These are phyloP conservation scores for Pichia terricola DNA, from an alignment of 1,139 yeast genomes.

Conservation along the genomic window DNA sequence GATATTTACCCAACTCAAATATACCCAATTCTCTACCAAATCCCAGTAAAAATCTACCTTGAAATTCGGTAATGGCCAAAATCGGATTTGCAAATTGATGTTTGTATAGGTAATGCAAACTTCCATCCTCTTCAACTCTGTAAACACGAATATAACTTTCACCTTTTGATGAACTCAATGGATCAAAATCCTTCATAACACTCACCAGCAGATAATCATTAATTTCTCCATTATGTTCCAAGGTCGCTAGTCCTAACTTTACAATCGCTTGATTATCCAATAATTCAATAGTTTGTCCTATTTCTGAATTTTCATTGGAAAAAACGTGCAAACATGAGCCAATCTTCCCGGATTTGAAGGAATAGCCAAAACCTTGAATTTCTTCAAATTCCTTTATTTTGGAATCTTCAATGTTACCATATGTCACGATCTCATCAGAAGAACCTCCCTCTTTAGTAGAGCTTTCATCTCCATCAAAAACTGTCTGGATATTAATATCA, in stretches of 20 bases:
- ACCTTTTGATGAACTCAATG: constrained; percentile 21
- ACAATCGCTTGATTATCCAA: constrained; percentile 33
- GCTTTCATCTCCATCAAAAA: background rate
- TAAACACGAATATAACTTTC: constrained; percentile 37
- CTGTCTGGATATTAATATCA: constrained; percentile 29
- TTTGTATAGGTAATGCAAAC: constrained; percentile 45
- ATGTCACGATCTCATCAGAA: constrained; percentile 24
- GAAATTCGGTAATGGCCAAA: constrained; percentile 43
- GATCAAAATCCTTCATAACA: constrained; percentile 32
- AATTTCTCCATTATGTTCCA: constrained; percentile 26
- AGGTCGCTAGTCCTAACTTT: constrained; percentile 27
- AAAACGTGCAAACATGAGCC: constrained; percentile 48
- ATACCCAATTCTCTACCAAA: constrained; percentile 44
- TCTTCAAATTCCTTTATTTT: constrained; percentile 15
- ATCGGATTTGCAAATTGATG: constrained; percentile 49
- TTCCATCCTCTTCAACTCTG: constrained; percentile 30
- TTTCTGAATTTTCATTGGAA: constrained; percentile 29
- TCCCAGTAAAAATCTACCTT: constrained; percentile 57
- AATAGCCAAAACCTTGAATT: constrained; percentile 35
- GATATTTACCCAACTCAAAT: constrained; percentile 72
- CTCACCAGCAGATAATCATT: constrained; percentile 41
- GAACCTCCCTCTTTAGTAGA: constrained; percentile 7
- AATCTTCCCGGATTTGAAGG: constrained; percentile 27
- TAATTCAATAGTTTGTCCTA: constrained; percentile 36
- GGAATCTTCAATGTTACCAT: constrained; percentile 6